Base-by-base conservation (phyloP, 371 early-diverging fungal species). In the Lichtheimia hyalospora region DNA sequence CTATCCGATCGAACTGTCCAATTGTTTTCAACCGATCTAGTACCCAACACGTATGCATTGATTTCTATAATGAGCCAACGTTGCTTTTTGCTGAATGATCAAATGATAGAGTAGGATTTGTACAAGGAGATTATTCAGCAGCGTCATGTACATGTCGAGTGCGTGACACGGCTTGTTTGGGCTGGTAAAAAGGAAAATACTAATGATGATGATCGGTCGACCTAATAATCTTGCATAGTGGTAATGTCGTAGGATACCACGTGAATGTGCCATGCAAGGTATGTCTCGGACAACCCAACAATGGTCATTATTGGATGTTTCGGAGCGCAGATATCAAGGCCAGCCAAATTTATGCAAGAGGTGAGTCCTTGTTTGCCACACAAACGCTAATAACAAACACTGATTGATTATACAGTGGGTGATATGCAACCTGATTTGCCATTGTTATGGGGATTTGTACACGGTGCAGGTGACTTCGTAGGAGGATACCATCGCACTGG, bases 261-360 rank as follows among this genome's bases (percentile, higher is more conserved):
- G 72, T 77, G 8, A 77, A 71, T 42, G 68, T 77, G 8, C 77
- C 77, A 14, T 77, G 77, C 44, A 77, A 74, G 60, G 34, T 54
- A 15, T 77, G 77, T 28, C 54, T 74, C 10, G 49, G 65, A 39
- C 70, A 74, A 51, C 66, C 71, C 0, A 69, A 71, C 34, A 77
- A 70, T 62, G 72, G 77, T 0, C 77, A 77, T 54, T 74, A 66
- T 52, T 77, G 77, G 77, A 77, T 77, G 77, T 77, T 77, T 62
- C 67, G 77, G 24, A 74, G 65, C 14, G 52, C 52, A 28, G 64
- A 58, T 18, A 54, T 72, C 2, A 55, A 41, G 39, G 62, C 70
- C 14, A 63, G 65, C 18, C 63, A 50, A 6, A 71, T 77, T 3
- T 71, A 51, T 54, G 25, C 67, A 13, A 64, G 73, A 62, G 49